phyloP scores from a whole-genome alignment of 768 basidiomycete species.

The Tylopilus intermedius region DNA sequence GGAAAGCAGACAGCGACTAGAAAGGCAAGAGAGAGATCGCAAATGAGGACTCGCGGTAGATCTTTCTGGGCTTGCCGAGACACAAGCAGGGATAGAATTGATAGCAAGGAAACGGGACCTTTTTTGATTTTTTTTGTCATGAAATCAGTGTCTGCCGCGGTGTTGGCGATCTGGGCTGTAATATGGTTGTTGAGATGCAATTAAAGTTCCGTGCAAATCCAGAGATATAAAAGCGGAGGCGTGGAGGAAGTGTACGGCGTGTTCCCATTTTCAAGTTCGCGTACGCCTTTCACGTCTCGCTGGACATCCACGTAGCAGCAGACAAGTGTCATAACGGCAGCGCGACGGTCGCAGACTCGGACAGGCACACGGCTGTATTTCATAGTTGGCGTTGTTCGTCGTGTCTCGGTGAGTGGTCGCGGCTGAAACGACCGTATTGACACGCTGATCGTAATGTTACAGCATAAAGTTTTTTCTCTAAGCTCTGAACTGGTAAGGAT shows the following conservation, averaged over 20 bases:
- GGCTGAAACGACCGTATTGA: constrained; percentile 5
- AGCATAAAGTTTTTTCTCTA: neutral
- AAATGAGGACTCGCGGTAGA: constrained; percentile 13
- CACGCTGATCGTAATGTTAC: constrained; percentile 19
- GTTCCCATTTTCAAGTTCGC: constrained; percentile 12
- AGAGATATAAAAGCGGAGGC: constrained; percentile 27
- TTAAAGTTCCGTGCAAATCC: constrained; percentile 29
- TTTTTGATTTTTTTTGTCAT: constrained; percentile 17
- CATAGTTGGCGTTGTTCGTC: constrained; percentile 1
- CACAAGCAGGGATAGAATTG: constrained; percentile 23
- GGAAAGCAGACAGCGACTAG: constrained; percentile 28
- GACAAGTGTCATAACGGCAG: constrained; percentile 13
- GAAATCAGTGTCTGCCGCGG: constrained; percentile 28
- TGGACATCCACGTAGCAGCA: constrained; percentile 10
- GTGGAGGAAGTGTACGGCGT: constrained; percentile 1
- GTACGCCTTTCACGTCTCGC: neutral
- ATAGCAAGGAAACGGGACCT: constrained; percentile 29
- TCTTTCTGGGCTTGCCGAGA: constrained; percentile 25
- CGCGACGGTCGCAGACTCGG: neutral
- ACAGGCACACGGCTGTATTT: constrained; percentile 1
- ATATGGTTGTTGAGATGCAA: constrained; percentile 20
- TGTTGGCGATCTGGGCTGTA: constrained; percentile 19
- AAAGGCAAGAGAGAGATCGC: constrained; percentile 29
- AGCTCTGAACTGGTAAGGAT: constrained; percentile 24
- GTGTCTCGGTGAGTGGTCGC: constrained; percentile 16